Base-by-base conservation (phyloP, 2,329 filamentous ascomycete species). In the Colletotrichum plurivorum region DNA sequence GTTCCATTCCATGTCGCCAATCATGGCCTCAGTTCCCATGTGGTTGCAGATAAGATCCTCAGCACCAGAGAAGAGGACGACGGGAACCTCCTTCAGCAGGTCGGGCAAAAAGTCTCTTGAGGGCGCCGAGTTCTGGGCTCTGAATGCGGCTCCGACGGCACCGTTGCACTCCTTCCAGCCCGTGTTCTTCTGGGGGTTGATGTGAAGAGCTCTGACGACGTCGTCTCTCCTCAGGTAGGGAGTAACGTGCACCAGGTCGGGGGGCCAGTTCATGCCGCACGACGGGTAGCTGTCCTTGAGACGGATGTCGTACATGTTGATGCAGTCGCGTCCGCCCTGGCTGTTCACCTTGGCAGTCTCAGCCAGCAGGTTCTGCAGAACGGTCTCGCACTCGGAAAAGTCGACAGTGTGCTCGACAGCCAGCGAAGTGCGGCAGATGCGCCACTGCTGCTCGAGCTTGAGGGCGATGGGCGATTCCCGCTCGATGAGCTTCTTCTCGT, bases 221-320 rank as follows among this genome's bases (percentile, higher is more conserved):
- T 97, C 94, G n/a, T 85, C 76, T 65, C 91, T 91, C 67, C 93
- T 92, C 60, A 99, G 88, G 79, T 98, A 99, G 0, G 94, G 94
- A 6, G 90, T 93, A 22, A 99, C 88, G 57, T 88, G 78, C 54
- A 81, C 80, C 76, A 99, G 85, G 81, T 99, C 96, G 72, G 94
- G 93, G 39, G 96, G 96, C 97, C 97, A 99, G 83, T 94, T 95
- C 95, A 97, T 97, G 73, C 96, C 96, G 79, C 96, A 99, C 71
- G 91, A 92, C 5, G 93, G 92, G 79, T 89, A 94, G 7, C 83
- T 84, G 80, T 99, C 96, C 72, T 86, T 90, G 54, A 98, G 87
- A 54, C 95, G 93, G 61, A 98, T 88, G 79, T 99, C 96, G 80
- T 99, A 99, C 94, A 98, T 98, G 83, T 99, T 99, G 78, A 91